phyloP scores from a whole-genome alignment of 225 moss, liverwort and hornwort genomes.

The Marchantia polymorpha region DNA sequence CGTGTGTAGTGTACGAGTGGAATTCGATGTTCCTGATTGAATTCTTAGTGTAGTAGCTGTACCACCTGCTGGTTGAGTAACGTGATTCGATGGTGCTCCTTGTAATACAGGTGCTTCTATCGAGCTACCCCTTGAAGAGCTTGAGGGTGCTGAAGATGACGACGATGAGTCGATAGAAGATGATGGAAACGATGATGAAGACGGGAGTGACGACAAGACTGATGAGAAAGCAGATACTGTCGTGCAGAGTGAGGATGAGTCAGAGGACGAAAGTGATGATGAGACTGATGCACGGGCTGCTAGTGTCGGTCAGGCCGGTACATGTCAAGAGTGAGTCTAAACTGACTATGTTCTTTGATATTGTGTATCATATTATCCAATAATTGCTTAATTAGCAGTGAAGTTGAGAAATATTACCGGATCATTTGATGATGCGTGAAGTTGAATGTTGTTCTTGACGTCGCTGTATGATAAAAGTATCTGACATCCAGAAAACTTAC shows the following conservation, averaged over 20 bases:
- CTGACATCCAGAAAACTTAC: neutral
- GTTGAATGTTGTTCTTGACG: neutral
- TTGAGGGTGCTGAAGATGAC: neutral
- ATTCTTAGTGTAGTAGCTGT: too few relatives aligned
- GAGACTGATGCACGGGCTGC: constrained; percentile 21
- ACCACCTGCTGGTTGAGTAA: too few relatives aligned
- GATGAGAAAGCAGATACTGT: neutral
- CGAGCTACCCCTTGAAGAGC: neutral
- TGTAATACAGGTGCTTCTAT: neutral
- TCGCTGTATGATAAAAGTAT: neutral
- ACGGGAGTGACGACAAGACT: constrained; percentile 20
- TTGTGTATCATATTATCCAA: neutral
- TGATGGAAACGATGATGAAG: neutral
- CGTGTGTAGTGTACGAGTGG: too few relatives aligned
- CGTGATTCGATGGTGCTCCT: too few relatives aligned
- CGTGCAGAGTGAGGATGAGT: constrained; percentile 42
- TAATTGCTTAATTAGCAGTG: too few relatives aligned
- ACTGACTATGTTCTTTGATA: neutral
- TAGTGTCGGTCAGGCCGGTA: constrained; percentile 28
- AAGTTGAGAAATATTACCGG: too few relatives aligned
- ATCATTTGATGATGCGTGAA: too few relatives aligned
- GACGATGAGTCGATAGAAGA: neutral
- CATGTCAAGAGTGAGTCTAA: constrained; percentile 29
- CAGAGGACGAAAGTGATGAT: constrained; percentile 34
- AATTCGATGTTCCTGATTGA: too few relatives aligned